Percentiles rank a stretch among this genome's conserved stretches.
phyloP scores from a whole-genome alignment of 805 yeast genomes.

The Kurtzmaniella cleridarum region DNA sequence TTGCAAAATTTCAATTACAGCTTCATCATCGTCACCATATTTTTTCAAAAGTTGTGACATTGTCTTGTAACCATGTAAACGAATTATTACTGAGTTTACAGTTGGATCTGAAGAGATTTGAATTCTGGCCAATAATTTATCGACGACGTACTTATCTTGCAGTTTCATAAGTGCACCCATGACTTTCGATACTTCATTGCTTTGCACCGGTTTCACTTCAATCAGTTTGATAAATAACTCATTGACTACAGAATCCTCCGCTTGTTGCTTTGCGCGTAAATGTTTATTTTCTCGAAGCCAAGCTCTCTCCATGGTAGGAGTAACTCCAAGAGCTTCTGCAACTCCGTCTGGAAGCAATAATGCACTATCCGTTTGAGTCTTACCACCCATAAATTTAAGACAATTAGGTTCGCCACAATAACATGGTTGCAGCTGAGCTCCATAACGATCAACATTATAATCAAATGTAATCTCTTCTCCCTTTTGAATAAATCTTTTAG shows the following conservation, averaged over 20 bases:
- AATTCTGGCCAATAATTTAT: slow-evolving; percentile 65
- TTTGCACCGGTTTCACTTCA: slow-evolving; percentile 43
- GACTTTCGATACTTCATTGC: slow-evolving; percentile 63
- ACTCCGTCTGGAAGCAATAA: slow-evolving; percentile 75
- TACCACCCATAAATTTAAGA: slow-evolving; percentile 92
- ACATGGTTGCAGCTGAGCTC: slow-evolving; percentile 91
- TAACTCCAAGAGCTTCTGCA: slow-evolving; percentile 81
- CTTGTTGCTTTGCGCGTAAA: slow-evolving; percentile 42
- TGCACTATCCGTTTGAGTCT: slow-evolving; percentile 92
- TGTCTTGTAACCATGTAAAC: slow-evolving; percentile 83
- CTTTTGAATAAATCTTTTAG: slow-evolving; percentile 59
- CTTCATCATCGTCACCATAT: slow-evolving; percentile 24
- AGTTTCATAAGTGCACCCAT: slow-evolving; percentile 78
- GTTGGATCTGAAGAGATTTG: slow-evolving; percentile 45
- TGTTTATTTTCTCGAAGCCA: slow-evolving; percentile 62
- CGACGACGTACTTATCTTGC: slow-evolving; percentile 59
- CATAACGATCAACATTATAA: slow-evolving; percentile 93
- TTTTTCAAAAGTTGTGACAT: slow-evolving; percentile 55
- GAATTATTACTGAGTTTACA: slow-evolving; percentile 56
- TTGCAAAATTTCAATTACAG: slow-evolving; percentile 46
- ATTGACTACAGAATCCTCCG: slow-evolving; percentile 54
- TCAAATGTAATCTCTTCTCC: slow-evolving; percentile 94
- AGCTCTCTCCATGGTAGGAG: slow-evolving; percentile 59
- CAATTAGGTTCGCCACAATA: slow-evolving; percentile 92
- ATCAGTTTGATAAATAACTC: slow-evolving; percentile 60